A percentile compares a stretch with the other conserved stretches of the same genome.
phyloP scores from a whole-genome alignment of 257 asterid species.

The Solanum tarijense region DNA sequence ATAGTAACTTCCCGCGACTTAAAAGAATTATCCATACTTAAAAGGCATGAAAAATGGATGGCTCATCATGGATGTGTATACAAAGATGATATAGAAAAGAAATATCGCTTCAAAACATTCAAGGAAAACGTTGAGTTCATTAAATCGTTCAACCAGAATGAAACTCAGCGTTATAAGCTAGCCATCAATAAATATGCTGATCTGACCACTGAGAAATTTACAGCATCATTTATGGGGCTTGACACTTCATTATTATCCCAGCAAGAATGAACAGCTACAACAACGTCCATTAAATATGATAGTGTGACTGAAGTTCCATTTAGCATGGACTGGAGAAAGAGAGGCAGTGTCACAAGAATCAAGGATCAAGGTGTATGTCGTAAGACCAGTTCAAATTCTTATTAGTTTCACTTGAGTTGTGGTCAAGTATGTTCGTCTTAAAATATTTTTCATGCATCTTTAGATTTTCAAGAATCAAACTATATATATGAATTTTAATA shows the following conservation, averaged over 20 bases:
- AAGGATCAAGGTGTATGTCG: neutral
- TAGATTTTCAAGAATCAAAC: too few species aligned
- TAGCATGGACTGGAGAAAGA: neutral
- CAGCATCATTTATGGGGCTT: neutral
- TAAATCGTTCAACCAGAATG: neutral
- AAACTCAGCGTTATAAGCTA: neutral
- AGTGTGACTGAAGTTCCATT: neutral
- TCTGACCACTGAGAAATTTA: neutral
- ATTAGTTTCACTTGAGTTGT: too few species aligned
- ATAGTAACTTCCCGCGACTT: neutral
- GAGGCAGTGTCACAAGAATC: neutral
- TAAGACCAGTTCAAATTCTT: neutral
- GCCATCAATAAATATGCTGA: neutral
- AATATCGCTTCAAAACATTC: constrained; percentile 11
- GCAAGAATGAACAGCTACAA: neutral
- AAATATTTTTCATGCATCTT: too few species aligned
- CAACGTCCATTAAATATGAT: neutral
- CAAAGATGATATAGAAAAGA: constrained; percentile 18
- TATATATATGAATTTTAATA: too few species aligned
- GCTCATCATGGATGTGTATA: constrained; percentile 11
- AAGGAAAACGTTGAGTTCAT: neutral
- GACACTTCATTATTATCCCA: neutral
- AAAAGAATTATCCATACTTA: constrained; percentile 3
- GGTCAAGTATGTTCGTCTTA: too few species aligned
- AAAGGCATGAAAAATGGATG: constrained; percentile 27